Base-by-base conservation (phyloP, 2,329 filamentous ascomycete species). In the Hypoxylon sp. region DNA sequence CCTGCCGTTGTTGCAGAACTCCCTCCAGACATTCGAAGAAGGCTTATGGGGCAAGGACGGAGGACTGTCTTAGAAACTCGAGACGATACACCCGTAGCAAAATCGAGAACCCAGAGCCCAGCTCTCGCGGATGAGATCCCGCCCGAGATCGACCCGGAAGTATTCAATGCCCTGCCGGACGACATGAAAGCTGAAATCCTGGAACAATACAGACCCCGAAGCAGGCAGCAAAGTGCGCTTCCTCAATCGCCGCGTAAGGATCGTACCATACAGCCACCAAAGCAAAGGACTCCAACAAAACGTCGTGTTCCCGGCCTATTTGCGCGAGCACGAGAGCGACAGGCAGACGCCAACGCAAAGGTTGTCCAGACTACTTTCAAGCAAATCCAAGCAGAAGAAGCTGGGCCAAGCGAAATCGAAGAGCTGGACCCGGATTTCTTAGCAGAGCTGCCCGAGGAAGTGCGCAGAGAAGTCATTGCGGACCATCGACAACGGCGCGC, bases 151-250 rank as follows among this genome's bases (percentile, higher is more conserved):
- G 96, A 99, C 75, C 90, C 90, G 0, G 93, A 95, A 46, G 92
- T 94, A 1, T 91, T 98, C 69, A 88, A 91, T 46, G 93, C 92
- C 0, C 83, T 99, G 0, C 96, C 96, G 0, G 90, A 92, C 39
- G 94, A 97, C 68, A 89, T 99, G 77, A 92, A 94, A 69, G 88
- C 90, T 1, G 96, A 98, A 79, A 84, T 98, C 0, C 80, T 98
- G 8, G 90, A 88, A 2, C 90, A 91, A 35, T 97, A 97, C 76
- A 79, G 82, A 57, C 78, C 78, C 56, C 74, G 74, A 22, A 67
- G 62, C 31, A 67, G 63, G 5, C 82, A 82, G 67, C 82, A 82
- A 66, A 75, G 77, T 4, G 69, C 78, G 2, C 80, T 81, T 11
- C 81, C 79, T 1, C 84, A 86, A 65, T 90, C 87, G 0, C 88